Evolutionary conservation across 768 basidiomycete genomes (phyloP), one percentile per base, ranked within the genome.

Genomic region (Candolleomyces efflorescens): DNA sequence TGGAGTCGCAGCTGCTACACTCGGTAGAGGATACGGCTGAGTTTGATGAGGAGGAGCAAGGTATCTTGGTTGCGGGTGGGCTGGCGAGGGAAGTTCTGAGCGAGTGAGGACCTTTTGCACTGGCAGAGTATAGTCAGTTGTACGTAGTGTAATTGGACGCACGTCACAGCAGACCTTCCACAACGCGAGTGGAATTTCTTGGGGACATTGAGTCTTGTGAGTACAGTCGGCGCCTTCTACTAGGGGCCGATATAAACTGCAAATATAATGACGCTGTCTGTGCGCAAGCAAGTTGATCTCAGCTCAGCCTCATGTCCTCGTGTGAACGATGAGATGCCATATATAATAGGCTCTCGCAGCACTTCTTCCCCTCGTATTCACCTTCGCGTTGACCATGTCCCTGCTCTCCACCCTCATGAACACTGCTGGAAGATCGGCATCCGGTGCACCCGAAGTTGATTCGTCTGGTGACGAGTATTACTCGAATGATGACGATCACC

Each of bases 21-120:
- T 27, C 17, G 2, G 41, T 47, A 24, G 22, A 20, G 44, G 52
- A 23, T 43, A 46, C 53, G n/a, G 22, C 13, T 23, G 49, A 46
- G 17, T 54, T 68, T 26, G 67, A 69, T 54, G 58, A 64, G 39
- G 70, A 73, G 47, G 63, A 65, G 48, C 66, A 65, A 44, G 68
- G 67, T 2, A 59, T 66, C n/a, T 36, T 67, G 45, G 48, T 67
- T 11, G 66, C 70, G 24, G 72, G 68, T 5, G 67, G 65, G 20
- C 64, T 71, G 20, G 72, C 70, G 5, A 56, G 69, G 18, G 72
- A 71, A 52, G 66, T 70, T 15, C 60, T 73, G 53, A 67, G 63
- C 47, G 70, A 71, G 37, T 70, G 41, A 43, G 41, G 32, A 11
- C 11, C 32, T 11, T 32, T 43, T 5, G 13, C 17, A 43, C 5